Evolutionary conservation across 2,329 filamentous ascomycete species (phyloP).

Genomic region (Myriosclerotinia duriaeana): DNA sequence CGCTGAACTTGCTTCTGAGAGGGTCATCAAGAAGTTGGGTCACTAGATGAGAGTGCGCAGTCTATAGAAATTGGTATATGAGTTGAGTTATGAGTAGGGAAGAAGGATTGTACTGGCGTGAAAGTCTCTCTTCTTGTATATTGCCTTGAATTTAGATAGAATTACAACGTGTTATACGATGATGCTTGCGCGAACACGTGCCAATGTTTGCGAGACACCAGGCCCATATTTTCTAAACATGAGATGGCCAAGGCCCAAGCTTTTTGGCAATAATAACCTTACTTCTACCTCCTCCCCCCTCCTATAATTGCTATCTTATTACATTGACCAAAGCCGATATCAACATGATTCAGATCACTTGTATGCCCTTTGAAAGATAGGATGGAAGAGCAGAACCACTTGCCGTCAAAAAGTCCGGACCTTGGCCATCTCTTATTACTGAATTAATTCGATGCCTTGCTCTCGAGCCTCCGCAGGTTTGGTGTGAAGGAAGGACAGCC

Average conservation of each 20-base stretch:
- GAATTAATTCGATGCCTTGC: not conserved
- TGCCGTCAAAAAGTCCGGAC: too few relatives aligned
- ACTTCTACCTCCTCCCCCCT: too few relatives aligned
- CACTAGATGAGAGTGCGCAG: not conserved
- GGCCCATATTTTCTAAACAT: not conserved
- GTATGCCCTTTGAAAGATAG: too few relatives aligned
- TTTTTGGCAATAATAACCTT: too few relatives aligned
- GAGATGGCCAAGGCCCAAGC: too few relatives aligned
- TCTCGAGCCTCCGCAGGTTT: not conserved
- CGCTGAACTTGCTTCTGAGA: conserved; percentile 4
- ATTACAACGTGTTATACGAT: not conserved
- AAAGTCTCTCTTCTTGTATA: not conserved
- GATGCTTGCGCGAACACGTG: too few relatives aligned
- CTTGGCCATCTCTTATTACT: too few relatives aligned
- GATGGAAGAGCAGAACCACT: too few relatives aligned
- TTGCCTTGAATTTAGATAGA: not conserved
- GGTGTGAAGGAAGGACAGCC: not conserved
- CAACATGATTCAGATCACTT: too few relatives aligned
- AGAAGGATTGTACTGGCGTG: not conserved
- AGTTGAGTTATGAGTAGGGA: not conserved
- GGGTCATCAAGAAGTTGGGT: not conserved
- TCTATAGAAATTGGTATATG: not conserved
- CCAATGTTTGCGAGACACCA: too few relatives aligned
- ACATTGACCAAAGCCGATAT: too few relatives aligned
- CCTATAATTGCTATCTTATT: too few relatives aligned